phyloP scores from a whole-genome alignment of 2,329 filamentous ascomycete species.

The Corinectria fuckeliana region DNA sequence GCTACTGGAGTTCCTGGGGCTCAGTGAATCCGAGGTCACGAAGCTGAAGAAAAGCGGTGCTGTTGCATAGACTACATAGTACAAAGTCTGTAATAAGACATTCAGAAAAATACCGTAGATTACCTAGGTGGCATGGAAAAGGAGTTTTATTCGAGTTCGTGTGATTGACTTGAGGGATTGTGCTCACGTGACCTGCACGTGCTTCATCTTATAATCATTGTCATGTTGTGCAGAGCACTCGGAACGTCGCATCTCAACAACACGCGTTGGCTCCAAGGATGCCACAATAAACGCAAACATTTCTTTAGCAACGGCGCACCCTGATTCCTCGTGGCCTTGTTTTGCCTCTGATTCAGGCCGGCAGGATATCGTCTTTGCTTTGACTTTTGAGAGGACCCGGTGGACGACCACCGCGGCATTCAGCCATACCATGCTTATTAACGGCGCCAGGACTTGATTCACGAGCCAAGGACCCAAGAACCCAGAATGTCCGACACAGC shows the following conservation, averaged over 20 bases:
- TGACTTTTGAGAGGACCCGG: background rate
- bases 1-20: constrained; percentile 66
- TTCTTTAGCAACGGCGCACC: background rate
- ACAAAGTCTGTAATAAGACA: background rate
- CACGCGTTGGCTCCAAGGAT: background rate
- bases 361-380: no score
- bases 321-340: no score
- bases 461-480: background rate
- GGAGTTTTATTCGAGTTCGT: background rate
- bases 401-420: background rate
- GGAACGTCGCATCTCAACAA: background rate
- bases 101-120: background rate
- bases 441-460: background rate
- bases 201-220: background rate
- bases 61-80: constrained; percentile 53
- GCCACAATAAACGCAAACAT: background rate
- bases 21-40: constrained; percentile 64
- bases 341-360: background rate
- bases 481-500: background rate
- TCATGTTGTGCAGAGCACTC: background rate
- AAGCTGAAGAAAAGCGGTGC: constrained; percentile 70
- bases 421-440: background rate
- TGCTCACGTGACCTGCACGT: background rate
- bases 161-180: background rate
- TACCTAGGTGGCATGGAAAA: background rate